These are phyloP conservation scores for Tolypocladium nubicola DNA, from an alignment of 2,329 filamentous ascomycete genomes.

Conservation along the genomic window DNA sequence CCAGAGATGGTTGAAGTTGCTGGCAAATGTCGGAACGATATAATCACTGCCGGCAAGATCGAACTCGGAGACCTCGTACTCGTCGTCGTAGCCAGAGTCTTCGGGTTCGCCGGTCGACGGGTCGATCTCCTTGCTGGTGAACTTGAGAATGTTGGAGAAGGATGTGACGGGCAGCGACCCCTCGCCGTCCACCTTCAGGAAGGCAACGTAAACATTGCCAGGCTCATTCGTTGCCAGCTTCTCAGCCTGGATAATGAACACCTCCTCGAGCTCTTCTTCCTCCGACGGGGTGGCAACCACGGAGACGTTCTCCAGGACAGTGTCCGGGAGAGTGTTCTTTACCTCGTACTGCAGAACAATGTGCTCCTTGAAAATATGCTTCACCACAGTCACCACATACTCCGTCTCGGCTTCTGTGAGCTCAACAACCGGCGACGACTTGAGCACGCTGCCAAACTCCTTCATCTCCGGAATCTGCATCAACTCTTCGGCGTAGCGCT, in stretches of 20 bases:
- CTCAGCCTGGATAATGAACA: slow-evolving; percentile 85
- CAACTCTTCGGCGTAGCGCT: slow-evolving; percentile 83
- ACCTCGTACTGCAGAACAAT: slow-evolving; percentile 93
- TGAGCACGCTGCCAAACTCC: slow-evolving; percentile 81
- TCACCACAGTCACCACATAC: slow-evolving; percentile 87
- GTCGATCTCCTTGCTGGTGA: slow-evolving; percentile 96
- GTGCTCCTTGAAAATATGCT: slow-evolving; percentile 97
- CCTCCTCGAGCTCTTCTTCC: slow-evolving; percentile 76
- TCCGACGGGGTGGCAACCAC: slow-evolving; percentile 71
- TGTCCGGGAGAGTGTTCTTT: slow-evolving; percentile 91
- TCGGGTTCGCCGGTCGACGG: slow-evolving; percentile 89
- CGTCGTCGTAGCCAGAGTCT: slow-evolving; percentile 87
- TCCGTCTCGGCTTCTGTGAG: slow-evolving; percentile 96
- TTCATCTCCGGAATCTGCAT: slow-evolving; percentile 84
- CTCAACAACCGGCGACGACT: slow-evolving; percentile 77
- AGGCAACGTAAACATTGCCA: slow-evolving; percentile 89
- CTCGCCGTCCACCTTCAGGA: slow-evolving; percentile 73
- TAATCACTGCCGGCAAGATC: slow-evolving; percentile 90
- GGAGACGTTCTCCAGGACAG: slow-evolving; percentile 81
- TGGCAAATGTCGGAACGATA: slow-evolving; percentile 83
- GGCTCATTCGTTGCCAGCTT: slow-evolving; percentile 76
- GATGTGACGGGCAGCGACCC: slow-evolving; percentile 65
- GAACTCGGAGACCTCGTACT: slow-evolving; percentile 93
- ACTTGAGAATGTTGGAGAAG: slow-evolving; percentile 90
- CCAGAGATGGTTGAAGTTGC: slow-evolving; percentile 94